These are phyloP conservation scores for Pythium pectinolyticum DNA, from an alignment of 352 stramenopile genomes.

Conservation along the genomic window DNA sequence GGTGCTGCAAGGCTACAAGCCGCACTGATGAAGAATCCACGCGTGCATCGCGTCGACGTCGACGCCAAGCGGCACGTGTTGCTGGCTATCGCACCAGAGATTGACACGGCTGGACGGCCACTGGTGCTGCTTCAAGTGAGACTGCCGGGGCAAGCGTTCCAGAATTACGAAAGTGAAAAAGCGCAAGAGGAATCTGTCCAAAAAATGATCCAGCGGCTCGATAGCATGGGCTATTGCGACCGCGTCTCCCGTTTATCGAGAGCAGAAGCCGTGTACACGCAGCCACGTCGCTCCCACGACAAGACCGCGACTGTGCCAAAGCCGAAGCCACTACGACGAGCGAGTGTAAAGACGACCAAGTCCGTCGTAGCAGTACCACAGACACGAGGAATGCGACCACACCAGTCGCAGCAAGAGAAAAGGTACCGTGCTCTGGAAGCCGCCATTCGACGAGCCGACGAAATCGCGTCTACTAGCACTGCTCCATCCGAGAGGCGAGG, in stretches of 20 bases:
- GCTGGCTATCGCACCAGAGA: conserved; percentile 21
- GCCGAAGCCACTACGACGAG: no score
- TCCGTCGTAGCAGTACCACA: not conserved
- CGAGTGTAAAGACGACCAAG: not conserved
- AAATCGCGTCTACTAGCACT: not conserved
- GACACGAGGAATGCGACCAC: conserved; percentile 1
- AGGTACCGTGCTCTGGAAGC: conserved; percentile 43
- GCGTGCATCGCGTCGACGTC: conserved; percentile 31
- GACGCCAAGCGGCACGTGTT: conserved; percentile 22
- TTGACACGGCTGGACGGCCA: conserved; percentile 21
- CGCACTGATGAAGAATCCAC: conserved; percentile 35
- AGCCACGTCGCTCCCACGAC: not conserved
- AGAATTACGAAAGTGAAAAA: not conserved
- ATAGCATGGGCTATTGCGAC: conserved; percentile 13
- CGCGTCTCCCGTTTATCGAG: not conserved
- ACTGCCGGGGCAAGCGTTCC: conserved; percentile 5
- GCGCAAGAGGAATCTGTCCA: conserved; percentile 6
- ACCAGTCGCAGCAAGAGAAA: conserved; percentile 37
- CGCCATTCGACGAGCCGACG: conserved; percentile 28
- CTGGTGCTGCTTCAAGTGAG: conserved; percentile 14
- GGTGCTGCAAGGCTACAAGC: conserved; percentile 34
- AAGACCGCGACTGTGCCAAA: not conserved
- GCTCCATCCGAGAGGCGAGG: not conserved
- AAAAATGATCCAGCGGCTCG: conserved; percentile 15
- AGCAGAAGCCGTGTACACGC: conserved; percentile 12